Base-by-base conservation (phyloP, 495 filamentous ascomycete genomes). In the Tuber calosporum region DNA sequence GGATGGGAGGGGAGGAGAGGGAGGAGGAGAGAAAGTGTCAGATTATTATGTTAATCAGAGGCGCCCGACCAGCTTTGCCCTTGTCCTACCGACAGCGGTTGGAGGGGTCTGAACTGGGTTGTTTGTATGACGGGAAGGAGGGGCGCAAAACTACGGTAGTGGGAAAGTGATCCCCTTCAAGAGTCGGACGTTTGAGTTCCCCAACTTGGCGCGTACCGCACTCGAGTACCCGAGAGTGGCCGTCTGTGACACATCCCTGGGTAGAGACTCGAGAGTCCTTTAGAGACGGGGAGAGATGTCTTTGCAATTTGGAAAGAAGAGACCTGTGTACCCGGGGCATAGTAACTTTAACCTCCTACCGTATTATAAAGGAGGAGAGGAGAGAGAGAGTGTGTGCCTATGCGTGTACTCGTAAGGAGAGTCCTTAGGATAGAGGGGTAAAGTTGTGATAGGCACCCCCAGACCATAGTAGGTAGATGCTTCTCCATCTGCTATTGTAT, bases 51-150 rank as follows among this genome's bases (percentile, higher is more conserved):
- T 30, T 34, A 68, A 67, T 37, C 43, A n/a, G 34, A 39, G 20
- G 34, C 43, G 36, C 26, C 34, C 19, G 43, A 58, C 41, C 40
- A 34, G 45, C 68, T 74, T 69, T 58, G 48, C 68, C 74, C 34
- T 70, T 34, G 72, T 68, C 62, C 69, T 26, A 76, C 69, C 69
- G 73, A 77, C 75, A 45, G 69, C 67, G 70, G 71, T 72, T 70
- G 71, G 67, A 58, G 74, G 42, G 53, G 26, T 62, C 17, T 62
- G 26, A 62, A 6, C 42, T 66, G 48, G 62, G 71, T 42, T 41
- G 43, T 30, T 30, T 74, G 73, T 30, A 70, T 53, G 69, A 67
- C 66, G 66, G 69, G 9, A 69, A 40, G 67, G 75, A 77, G 75
- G 74, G 68, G 74, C 75, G 38, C 67, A 62, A 34, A 34, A 17